Base-by-base conservation (phyloP, 331 rosid genomes). In the Phaseolus coccineus region DNA sequence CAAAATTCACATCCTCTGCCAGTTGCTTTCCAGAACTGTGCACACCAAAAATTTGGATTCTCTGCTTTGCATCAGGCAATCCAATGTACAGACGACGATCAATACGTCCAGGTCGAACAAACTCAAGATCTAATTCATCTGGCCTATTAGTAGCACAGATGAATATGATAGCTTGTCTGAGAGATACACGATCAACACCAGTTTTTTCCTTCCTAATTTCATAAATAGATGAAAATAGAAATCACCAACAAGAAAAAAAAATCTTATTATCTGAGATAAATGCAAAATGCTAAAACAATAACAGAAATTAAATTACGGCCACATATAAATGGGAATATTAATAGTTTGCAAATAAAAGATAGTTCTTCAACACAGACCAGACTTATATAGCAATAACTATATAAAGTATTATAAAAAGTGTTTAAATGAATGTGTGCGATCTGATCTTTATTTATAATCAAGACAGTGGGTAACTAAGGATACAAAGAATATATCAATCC, bases 141-240 rank as follows among this genome's bases (percentile, higher is more conserved):
- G 99, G 96, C 86, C 97, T 87, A 82, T 95, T 95, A 53, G 97
- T 95, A 51, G 97, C 99, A 90, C 97, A 95, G 66, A 95, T 86
- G 85, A 95, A 95, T 87, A 95, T 93, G 78, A 95, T 94, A 66
- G 99, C 97, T 93, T 92, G 99, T 89, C 94, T 87, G 14, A 95
- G 96, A 51, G 97, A 95, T 70, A 90, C 83, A 62, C 97, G 90
- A 83, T 91, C 97, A 73, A 95, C 87, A 22, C 97, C 97, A 16
- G 82, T 91, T 89, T 69, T 95, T 71, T 93, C 97, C 92, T 95
- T 92, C 88, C 99, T 95, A 84, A 81, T 51, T 69, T 73, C 62
- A 85, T 77, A 63, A 80, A 73, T 65, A 25, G 53, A 68, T 50
- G 25, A 69, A 16, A 57, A 46, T 27, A 64, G 55, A 74, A 58